Conservation (phyloP, 2,329 filamentous ascomycete genomes). For the Daldinia sp. region DNA sequence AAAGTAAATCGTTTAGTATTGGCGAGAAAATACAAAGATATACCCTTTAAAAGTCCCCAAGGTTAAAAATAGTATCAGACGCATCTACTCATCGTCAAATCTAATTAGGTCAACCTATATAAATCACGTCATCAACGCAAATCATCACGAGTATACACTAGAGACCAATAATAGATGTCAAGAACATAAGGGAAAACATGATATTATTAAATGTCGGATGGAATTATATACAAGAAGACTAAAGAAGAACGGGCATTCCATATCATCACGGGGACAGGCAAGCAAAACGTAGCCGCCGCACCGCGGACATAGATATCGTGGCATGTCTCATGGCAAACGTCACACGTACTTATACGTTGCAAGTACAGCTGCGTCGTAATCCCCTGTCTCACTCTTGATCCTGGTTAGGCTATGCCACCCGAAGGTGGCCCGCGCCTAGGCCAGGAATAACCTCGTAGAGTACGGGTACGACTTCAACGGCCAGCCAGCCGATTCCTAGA, state of each 20-base stretch:
- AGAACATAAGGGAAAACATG: not conserved
- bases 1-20: no score
- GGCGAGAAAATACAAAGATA: no score
- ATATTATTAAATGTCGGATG: slow-evolving; percentile 7
- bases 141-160: not conserved
- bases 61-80: no score
- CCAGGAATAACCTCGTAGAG: slow-evolving; percentile 53
- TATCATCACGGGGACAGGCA: not conserved
- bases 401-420: slow-evolving; percentile 32
- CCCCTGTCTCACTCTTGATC: not conserved
- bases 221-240: slow-evolving; percentile 14
- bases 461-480: slow-evolving; percentile 55
- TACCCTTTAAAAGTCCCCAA: no score
- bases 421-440: slow-evolving; percentile 47
- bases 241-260: not conserved
- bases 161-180: not conserved
- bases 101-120: not conserved
- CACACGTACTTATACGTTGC: not conserved
- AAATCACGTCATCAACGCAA: not conserved
- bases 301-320: slow-evolving; percentile 6
- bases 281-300: slow-evolving; percentile 1
- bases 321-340: slow-evolving; percentile 17
- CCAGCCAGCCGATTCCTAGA: slow-evolving; percentile 46
- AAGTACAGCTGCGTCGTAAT: slow-evolving; percentile 3
- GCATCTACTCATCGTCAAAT: no score